Evolutionary conservation across 768 basidiomycete genomes (phyloP), one percentile per base, ranked within the genome.

Genomic region (Rhizopogon roseolus): DNA sequence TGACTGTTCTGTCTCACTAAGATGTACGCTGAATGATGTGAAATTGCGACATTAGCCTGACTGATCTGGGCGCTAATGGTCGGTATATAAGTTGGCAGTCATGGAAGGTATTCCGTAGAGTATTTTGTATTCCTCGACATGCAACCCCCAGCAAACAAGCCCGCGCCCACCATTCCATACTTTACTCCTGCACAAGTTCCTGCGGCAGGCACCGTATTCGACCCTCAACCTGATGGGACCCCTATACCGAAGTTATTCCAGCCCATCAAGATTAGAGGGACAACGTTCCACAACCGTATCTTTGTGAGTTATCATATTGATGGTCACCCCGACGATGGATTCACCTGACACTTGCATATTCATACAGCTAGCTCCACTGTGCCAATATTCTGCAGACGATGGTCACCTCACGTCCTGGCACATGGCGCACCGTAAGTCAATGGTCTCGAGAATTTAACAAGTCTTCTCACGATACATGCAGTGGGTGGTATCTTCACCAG

Each of bases 381-480:
- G 82, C 62, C 82, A 85, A 64, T 84, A 84, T 64, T 84, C 81
- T 27, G 71, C 80, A 0, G 65, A 81, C 29, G 66, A 83, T 69
- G 83, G 83, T n/a, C n/a, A n/a, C n/a, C n/a, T n/a, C n/a, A n/a
- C n/a, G n/a, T n/a, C n/a, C n/a, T n/a, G n/a, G n/a, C 83, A 85
- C 56, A 62, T 75, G 55, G 80, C 80, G 3, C 84, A 85, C 62
- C 54, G 64, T 64, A 28, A 52, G 55, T 62, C 14, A 4, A 2
- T 19, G 14, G 16, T 34, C 13, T 34, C 29, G 32, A 22, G 17
- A 8, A 39, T 37, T 10, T 16, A 14, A 11, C 37, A 29, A 22
- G 11, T 3, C 25, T 6, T 36, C 56, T 17, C 48, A 27, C 10
- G 7, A 34, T 4, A 8, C 11, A 32, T 2, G 1, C 34, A 82